Conservation (phyloP, 768 basidiomycete species). For the Pleurotus salmoneostramineus region DNA sequence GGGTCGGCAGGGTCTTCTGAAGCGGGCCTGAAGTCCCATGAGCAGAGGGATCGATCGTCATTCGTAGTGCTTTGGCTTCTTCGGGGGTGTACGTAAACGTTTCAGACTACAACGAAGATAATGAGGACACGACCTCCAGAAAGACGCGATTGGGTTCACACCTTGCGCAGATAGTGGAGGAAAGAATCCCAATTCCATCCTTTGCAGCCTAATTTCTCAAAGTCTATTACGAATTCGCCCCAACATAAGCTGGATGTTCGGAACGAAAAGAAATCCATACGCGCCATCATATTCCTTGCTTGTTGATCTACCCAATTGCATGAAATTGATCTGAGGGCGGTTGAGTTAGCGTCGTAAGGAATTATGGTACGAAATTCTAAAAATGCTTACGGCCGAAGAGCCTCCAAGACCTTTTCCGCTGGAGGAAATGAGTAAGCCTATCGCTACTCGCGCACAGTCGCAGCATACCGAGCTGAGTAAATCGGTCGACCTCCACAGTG, state of each 20-base stretch:
- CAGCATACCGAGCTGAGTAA: background rate
- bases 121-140: background rate
- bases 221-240: background rate
- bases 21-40: constrained; percentile 8
- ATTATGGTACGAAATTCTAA: background rate
- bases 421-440: background rate
- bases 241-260: background rate
- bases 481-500: background rate
- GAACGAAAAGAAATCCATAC: background rate
- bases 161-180: constrained; percentile 12
- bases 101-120: background rate
- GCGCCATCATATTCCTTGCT: constrained; percentile 6
- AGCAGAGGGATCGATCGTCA: background rate
- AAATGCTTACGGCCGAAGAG: background rate
- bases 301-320: constrained; percentile 7
- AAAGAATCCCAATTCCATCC: constrained; percentile 13
- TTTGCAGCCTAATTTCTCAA: constrained; percentile 8
- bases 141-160: background rate
- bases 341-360: background rate
- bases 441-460: background rate
- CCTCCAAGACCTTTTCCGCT: constrained; percentile 5
- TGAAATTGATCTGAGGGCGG: constrained; percentile 5
- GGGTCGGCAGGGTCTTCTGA: background rate
- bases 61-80: background rate
- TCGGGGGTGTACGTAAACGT: background rate